These are phyloP conservation scores for Macrotyloma uniflorum DNA, from an alignment of 306 rosid genomes.

Conservation along the genomic window DNA sequence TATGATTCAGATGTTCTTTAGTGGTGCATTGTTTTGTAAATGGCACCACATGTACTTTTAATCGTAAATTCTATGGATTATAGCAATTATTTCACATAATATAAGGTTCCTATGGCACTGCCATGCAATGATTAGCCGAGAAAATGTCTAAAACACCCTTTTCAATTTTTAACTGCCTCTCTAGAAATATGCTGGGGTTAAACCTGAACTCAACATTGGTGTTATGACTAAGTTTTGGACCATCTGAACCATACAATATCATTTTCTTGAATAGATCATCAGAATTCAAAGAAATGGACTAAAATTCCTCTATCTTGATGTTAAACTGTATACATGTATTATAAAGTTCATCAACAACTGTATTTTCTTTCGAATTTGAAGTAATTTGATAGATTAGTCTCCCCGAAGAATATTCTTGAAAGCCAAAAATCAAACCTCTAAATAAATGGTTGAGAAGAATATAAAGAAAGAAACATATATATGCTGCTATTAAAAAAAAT, in stretches of 20 bases:
- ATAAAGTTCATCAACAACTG: background rate
- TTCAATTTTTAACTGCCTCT: background rate
- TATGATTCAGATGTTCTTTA: slow-evolving; percentile 42
- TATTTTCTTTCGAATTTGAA: background rate
- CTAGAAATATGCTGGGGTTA: background rate
- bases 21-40: slow-evolving; percentile 40
- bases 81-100: slow-evolving; percentile 27
- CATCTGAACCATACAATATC: background rate
- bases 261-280: slow-evolving; percentile 21
- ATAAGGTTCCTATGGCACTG: slow-evolving; percentile 30
- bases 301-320: background rate
- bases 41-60: slow-evolving; percentile 43
- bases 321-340: background rate
- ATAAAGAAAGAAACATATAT: background rate
- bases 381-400: background rate
- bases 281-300: slow-evolving; percentile 18
- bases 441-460: slow-evolving; percentile 4
- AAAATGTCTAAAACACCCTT: background rate
- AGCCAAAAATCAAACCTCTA: background rate
- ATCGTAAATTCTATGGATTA: background rate
- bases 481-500: slow-evolving; percentile 6
- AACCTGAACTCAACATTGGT: slow-evolving; percentile 39
- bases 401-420: background rate
- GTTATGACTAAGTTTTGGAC: slow-evolving; percentile 28
- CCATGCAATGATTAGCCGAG: background rate